phyloP scores from a whole-genome alignment of 2,329 filamentous ascomycete species.

The Hirsutella rhossiliensis region DNA sequence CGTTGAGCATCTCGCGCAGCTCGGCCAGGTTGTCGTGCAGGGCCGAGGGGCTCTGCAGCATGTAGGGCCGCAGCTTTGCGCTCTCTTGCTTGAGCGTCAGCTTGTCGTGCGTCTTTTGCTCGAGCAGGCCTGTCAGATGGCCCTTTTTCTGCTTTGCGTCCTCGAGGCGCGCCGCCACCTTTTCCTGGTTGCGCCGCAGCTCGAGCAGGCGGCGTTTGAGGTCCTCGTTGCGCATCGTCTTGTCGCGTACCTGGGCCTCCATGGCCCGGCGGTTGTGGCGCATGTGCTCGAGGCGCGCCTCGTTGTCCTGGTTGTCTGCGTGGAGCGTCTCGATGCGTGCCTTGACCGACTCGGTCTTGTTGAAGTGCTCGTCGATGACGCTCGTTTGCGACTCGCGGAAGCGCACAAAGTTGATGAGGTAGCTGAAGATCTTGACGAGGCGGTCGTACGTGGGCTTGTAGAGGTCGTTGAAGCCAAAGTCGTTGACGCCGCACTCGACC shows the following conservation, averaged over 20 bases:
- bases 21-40: conserved; percentile 75
- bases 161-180: conserved; percentile 71
- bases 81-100: conserved; percentile 71
- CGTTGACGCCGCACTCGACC: conserved; percentile 78
- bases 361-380: conserved; percentile 87
- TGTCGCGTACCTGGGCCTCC: conserved; percentile 72
- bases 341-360: conserved; percentile 79
- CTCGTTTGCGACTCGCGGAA: conserved; percentile 88
- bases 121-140: conserved; percentile 58
- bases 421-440: conserved; percentile 89
- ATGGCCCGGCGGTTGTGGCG: conserved; percentile 66
- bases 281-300: conserved; percentile 69
- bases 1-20: conserved; percentile 63
- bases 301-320: conserved; percentile 76
- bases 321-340: conserved; percentile 77
- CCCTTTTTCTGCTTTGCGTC: conserved; percentile 71
- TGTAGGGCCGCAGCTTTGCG: conserved; percentile 82
- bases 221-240: conserved; percentile 75
- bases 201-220: conserved; percentile 74
- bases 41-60: conserved; percentile 73
- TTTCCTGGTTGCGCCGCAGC: conserved; percentile 69
- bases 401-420: conserved; percentile 96
- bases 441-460: conserved; percentile 85
- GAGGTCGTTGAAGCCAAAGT: conserved; percentile 88
- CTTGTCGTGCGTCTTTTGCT: conserved; percentile 59